Percentiles rank a stretch among this genome's conserved stretches.
phyloP scores from a whole-genome alignment of 306 rosid genomes.

The Vigna reflexopilosa region DNA sequence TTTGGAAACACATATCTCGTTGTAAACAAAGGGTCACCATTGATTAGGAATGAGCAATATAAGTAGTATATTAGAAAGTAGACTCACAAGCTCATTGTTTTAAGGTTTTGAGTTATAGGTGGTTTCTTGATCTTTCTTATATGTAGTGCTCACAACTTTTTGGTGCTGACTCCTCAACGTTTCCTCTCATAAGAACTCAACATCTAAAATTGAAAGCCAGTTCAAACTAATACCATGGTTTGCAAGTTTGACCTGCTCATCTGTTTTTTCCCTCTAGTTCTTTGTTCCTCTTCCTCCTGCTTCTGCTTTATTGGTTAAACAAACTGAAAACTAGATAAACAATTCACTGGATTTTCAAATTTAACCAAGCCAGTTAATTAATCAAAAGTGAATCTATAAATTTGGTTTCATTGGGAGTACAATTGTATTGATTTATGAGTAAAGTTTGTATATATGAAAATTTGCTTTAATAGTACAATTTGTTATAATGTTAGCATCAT shows the following conservation, averaged over 20 bases:
- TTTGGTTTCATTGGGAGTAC: neutral
- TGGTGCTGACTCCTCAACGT: too few species aligned
- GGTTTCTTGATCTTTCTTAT: too few species aligned
- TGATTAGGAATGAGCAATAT: too few species aligned
- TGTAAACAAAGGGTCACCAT: too few species aligned
- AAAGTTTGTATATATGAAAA: neutral
- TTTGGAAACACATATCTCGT: too few species aligned
- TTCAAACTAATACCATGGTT: neutral
- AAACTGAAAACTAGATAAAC: neutral
- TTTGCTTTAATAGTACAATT: neutral
- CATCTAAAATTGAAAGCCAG: neutral
- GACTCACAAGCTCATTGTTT: too few species aligned
- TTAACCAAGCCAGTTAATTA: neutral
- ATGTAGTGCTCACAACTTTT: too few species aligned
- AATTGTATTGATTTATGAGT: neutral
- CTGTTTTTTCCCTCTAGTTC: neutral
- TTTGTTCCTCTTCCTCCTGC: neutral
- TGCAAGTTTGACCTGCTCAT: neutral
- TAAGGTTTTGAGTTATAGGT: too few species aligned
- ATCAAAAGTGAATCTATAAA: neutral
- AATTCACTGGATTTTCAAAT: neutral
- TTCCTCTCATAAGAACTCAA: too few species aligned
- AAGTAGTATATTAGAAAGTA: too few species aligned
- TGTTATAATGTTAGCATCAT: constrained; percentile 17
- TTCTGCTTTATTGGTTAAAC: neutral